These are phyloP conservation scores for Paramyrothecium sp. DNA, from an alignment of 2,329 filamentous ascomycete genomes.

Conservation along the genomic window DNA sequence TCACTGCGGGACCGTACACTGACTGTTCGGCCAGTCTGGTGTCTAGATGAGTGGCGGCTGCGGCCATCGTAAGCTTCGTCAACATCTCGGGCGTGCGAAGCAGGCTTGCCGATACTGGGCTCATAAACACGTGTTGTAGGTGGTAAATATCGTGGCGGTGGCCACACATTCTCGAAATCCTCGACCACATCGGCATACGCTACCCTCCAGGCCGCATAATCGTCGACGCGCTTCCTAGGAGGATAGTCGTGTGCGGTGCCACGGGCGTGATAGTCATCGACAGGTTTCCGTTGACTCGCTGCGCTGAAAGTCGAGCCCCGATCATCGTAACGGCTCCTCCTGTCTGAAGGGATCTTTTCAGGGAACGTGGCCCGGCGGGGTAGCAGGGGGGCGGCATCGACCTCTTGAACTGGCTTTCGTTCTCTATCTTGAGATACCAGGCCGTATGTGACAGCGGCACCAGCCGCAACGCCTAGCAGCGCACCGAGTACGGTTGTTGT, in stretches of 20 bases:
- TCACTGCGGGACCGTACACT: conserved; percentile 41
- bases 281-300: conserved; percentile 8
- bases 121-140: not conserved
- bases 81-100: conserved; percentile 16
- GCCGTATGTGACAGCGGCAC: conserved; percentile 62
- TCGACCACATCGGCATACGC: conserved; percentile 1
- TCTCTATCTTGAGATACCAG: conserved; percentile 54
- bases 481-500: conserved; percentile 70
- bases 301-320: conserved; percentile 14
- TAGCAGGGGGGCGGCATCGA: conserved; percentile 34
- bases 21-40: conserved; percentile 25
- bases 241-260: conserved; percentile 12
- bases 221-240: conserved; percentile 10
- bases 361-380: conserved; percentile 46
- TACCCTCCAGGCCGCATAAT: not conserved
- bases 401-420: conserved; percentile 37
- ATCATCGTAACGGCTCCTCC: conserved; percentile 15
- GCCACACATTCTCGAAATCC: not conserved
- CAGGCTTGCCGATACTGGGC: conserved; percentile 25
- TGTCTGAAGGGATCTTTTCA: conserved; percentile 32
- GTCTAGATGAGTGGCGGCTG: conserved; percentile 38
- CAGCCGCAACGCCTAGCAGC: conserved; percentile 75
- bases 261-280: conserved; percentile 12
- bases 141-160: not conserved
- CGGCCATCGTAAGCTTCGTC: conserved; percentile 38